Evolutionary conservation across 208 protist species (phyloP), one percentile per base, ranked within the genome.

Genomic region (Spongospora subterranea): DNA sequence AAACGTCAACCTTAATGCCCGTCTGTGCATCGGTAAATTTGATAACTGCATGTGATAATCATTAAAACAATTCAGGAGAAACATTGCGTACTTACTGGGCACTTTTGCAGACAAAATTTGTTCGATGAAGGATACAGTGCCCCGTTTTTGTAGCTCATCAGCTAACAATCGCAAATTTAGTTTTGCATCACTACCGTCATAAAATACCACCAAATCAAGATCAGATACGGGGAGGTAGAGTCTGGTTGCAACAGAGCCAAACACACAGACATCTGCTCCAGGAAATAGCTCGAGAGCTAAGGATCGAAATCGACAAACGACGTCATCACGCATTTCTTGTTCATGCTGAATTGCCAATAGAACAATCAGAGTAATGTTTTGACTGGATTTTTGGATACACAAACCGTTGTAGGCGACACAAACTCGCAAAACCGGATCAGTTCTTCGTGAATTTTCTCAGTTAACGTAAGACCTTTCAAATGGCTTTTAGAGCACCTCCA

Each of bases 221-320:
- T 93, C 92, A 0, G 88, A 90, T 43, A 20, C 17, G 0, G 92
- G 92, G 64, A 93, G 60, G 45, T 91, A 93, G 17, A 93, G 89
- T 32, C 89, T 38, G 0, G 91, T 92, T 17, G 64, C 54, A 77
- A 77, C 92, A 20, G 90, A 92, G 39, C 92, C 92, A 43, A 93
- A 93, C 13, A 76, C 32, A 1, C 0, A 29, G 6, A 92, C 71
- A 0, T 91, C 46, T 0, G 90, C 90, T 17, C 46, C n/a, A 1
- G 46, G 46, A 20, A 76, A 60, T 29, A 89, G 46, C 6, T n/a
- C n/a, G 50, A 29, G 1, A 32, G n/a, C 32, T 45, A 89, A 32
- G 13, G 64, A 1, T 6, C 45, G 29, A 20, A 65, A 65, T 45
- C 88, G 50, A 1, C 65, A 20, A n/a, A 89, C 65, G 17, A 89